A percentile compares a stretch with the other conserved stretches of the same genome.
These are phyloP conservation scores for Diplocarpon rosae DNA, from an alignment of 2,329 filamentous ascomycete genomes.

Conservation along the genomic window DNA sequence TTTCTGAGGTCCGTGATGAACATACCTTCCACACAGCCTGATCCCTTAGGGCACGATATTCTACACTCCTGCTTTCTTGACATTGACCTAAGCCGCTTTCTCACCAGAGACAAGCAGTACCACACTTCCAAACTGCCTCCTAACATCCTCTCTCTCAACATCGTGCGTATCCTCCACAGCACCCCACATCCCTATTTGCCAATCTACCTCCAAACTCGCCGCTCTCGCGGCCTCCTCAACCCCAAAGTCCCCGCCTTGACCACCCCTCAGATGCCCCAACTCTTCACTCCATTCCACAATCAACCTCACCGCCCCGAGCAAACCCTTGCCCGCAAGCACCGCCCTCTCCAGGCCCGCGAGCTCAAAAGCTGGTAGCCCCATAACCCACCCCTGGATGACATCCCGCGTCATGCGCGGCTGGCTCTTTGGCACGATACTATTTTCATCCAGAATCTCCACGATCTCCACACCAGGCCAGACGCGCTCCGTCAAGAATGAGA, in stretches of 20 bases:
- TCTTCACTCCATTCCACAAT: slow-evolving; percentile 82
- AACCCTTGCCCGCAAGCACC: slow-evolving; percentile 74
- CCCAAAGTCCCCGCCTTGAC: slow-evolving; percentile 45
- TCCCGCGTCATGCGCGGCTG: slow-evolving; percentile 68
- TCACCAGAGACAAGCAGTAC: slow-evolving; percentile 64
- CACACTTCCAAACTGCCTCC: slow-evolving; percentile 78
- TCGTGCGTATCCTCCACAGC: slow-evolving; percentile 96
- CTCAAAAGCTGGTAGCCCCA: slow-evolving; percentile 63
- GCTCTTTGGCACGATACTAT: slow-evolving; percentile 62
- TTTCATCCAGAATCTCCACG: slow-evolving; percentile 65
- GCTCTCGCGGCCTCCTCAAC: slow-evolving; percentile 73
- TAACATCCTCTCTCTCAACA: slow-evolving; percentile 83
- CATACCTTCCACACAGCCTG: no score
- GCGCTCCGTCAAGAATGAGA: slow-evolving; percentile 56
- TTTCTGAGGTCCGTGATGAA: no score
- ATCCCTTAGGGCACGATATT: no score
- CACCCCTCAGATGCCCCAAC: slow-evolving; percentile 39
- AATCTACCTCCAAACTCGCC: slow-evolving; percentile 73
- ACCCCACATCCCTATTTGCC: slow-evolving; percentile 87
- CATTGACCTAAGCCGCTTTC: slow-evolving; percentile 6
- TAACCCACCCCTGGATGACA: slow-evolving; percentile 68
- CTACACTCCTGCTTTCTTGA: no score
- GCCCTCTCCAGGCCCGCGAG: slow-evolving; percentile 79
- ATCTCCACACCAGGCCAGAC: slow-evolving; percentile 82
- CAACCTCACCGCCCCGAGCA: slow-evolving; percentile 66